Evolutionary conservation across 2,329 filamentous ascomycete species (phyloP).

Genomic region (Botrytis galanthina): DNA sequence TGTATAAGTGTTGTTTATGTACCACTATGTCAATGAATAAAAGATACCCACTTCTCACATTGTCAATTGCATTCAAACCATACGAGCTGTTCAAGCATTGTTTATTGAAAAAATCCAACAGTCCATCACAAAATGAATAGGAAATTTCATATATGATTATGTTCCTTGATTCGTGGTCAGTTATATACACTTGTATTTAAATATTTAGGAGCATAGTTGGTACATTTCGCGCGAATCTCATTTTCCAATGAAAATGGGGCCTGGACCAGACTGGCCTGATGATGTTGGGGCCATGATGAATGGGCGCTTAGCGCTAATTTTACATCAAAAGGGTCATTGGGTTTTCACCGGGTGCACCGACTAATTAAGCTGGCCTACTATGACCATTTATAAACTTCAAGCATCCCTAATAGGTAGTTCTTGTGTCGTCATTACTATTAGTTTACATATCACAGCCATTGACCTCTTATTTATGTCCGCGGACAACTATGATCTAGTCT

Average conservation of each 20-base stretch:
- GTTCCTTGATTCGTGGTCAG: background rate
- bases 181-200: background rate
- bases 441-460: background rate
- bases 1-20: background rate
- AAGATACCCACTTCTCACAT: slow-evolving; percentile 11
- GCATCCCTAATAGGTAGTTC: background rate
- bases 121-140: too few relatives aligned
- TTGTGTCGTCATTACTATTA: background rate
- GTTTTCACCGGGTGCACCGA: background rate
- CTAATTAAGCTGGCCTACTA: background rate
- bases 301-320: background rate
- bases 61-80: background rate
- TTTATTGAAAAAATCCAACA: background rate
- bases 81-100: background rate
- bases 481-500: background rate
- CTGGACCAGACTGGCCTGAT: background rate
- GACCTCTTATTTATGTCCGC: background rate
- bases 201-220: background rate
- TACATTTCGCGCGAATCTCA: background rate
- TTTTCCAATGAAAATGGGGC: background rate
- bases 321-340: background rate
- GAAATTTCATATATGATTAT: background rate
- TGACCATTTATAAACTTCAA: background rate
- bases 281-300: background rate
- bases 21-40: background rate